Base-by-base conservation (phyloP, 306 rosid genomes). In the Pterocarpus macrocarpus region DNA sequence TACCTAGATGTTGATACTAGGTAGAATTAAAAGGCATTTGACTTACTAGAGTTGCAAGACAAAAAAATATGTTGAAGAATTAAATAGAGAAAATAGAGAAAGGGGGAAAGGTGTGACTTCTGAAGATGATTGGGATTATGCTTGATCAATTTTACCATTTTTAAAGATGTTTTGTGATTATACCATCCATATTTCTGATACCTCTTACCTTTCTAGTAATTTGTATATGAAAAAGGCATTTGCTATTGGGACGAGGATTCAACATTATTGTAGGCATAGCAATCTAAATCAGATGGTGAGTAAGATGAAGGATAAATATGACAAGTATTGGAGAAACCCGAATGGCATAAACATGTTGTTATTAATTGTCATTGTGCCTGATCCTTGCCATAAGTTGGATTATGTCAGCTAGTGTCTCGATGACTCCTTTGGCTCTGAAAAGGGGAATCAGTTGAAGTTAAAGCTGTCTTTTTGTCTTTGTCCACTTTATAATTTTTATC, bases 401-500 rank as follows among this genome's bases (percentile, higher is more conserved):
- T 76, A 49, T 64, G 17, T 64, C 17, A 50, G 17, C 47, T 76
- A 63, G 80, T n/a, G 8, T 3, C 32, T 68, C 14, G 14, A 49
- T 34, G 8, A 76, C 5, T n/a, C 28, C 11, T 76, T 49, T 49
- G 45, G 44, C 64, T 32, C 15, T 2, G 32, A 14, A 5, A 36
- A 35, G 13, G 81, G 72, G 28, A 16, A 10, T 53, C 5, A 66
- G 15, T 66, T 77, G 57, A 67, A 50, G 30, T 5, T 13, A 32
- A 77, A 65, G 9, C 7, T 66, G 2, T 45, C 15, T 39, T 66
- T 67, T 39, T 53, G 67, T 66, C 57, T 77, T 56, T 52, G 39
- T 9, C 53, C 67, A 55, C 57, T 77, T 53, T 77, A 65, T 28
- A 32, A 66, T 13, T 55, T 63, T 44, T 77, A 77, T 66, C 32